A percentile compares a stretch with the other conserved stretches of the same genome.
These are phyloP conservation scores for Mycena citricolor DNA, from an alignment of 1,284 basidiomycete genomes.

Conservation along the genomic window DNA sequence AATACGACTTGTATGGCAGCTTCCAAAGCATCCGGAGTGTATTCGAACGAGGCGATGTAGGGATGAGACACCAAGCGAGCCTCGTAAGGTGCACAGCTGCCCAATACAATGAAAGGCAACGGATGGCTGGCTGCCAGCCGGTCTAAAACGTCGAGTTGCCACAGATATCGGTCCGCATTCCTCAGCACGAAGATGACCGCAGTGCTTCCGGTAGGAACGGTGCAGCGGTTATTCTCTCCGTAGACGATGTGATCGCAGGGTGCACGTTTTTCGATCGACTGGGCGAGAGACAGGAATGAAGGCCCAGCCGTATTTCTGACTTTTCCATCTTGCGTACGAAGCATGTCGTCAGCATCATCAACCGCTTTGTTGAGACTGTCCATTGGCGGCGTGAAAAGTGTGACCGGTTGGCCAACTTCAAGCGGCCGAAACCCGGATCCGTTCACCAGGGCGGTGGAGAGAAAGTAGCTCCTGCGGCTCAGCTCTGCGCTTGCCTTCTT, in stretches of 20 bases:
- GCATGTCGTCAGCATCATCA: slow-evolving; percentile 51
- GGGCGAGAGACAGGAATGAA: slow-evolving; percentile 51
- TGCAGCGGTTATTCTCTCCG: slow-evolving; percentile 22
- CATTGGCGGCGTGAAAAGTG: slow-evolving; percentile 56
- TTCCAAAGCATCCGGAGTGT: slow-evolving; percentile 50
- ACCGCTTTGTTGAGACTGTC: slow-evolving; percentile 61
- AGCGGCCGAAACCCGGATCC: slow-evolving; percentile 42
- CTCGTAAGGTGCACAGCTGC: slow-evolving; percentile 65
- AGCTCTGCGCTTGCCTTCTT: slow-evolving; percentile 42
- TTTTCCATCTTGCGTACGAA: slow-evolving; percentile 43
- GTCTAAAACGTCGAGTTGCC: slow-evolving; percentile 52
- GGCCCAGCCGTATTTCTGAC: slow-evolving; percentile 56
- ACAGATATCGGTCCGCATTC: slow-evolving; percentile 52
- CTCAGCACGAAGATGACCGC: slow-evolving; percentile 55
- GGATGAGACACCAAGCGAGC: slow-evolving; percentile 34
- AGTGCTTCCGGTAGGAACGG: slow-evolving; percentile 25
- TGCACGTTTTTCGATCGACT: slow-evolving; percentile 36
- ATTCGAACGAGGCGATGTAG: slow-evolving; percentile 56
- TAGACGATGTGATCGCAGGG: slow-evolving; percentile 50
- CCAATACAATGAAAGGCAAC: slow-evolving; percentile 46
- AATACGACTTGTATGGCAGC: slow-evolving; percentile 46
- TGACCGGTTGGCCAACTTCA: slow-evolving; percentile 28
- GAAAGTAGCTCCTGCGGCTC: slow-evolving; percentile 47
- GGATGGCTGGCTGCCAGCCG: slow-evolving; percentile 28
- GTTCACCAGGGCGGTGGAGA: slow-evolving; percentile 47